These are phyloP conservation scores for Castanea sativa DNA, from an alignment of 306 rosid species.

Conservation along the genomic window DNA sequence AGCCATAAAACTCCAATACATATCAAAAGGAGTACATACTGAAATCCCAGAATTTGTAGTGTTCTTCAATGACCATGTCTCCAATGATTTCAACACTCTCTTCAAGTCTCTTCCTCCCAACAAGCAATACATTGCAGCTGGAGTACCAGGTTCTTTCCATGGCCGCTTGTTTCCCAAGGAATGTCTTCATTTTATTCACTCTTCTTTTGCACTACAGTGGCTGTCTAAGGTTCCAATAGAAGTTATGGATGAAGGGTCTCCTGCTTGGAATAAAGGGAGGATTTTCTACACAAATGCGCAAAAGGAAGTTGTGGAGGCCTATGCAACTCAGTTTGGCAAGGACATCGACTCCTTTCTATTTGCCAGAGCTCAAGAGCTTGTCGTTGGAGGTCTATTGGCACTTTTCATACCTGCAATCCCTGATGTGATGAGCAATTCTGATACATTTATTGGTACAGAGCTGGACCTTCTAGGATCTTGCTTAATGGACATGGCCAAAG, in stretches of 20 bases:
- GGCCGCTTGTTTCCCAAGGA: background rate
- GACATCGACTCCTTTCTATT: constrained; percentile 20
- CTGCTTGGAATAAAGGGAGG: too few relatives aligned
- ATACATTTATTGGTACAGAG: background rate
- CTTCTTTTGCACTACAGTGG: constrained; percentile 25
- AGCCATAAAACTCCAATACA: too few relatives aligned
- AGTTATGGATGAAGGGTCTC: too few relatives aligned
- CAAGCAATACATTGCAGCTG: constrained; percentile 20
- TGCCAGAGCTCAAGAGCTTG: constrained; percentile 33
- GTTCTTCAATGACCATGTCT: too few relatives aligned
- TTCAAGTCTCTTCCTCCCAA: constrained; percentile 20
- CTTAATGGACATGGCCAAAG: constrained; percentile 33
- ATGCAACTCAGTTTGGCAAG: too few relatives aligned
- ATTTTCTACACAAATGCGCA: too few relatives aligned
- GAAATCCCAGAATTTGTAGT: too few relatives aligned
- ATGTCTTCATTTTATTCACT: constrained; percentile 18
- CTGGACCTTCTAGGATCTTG: constrained; percentile 33
- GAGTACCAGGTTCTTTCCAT: constrained; percentile 30
- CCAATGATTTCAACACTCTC: constrained; percentile 1
- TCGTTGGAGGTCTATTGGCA: constrained; percentile 21
- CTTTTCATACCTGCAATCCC: constrained; percentile 17
- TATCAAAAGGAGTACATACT: too few relatives aligned
- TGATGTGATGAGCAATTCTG: background rate
- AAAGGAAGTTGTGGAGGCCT: too few relatives aligned
- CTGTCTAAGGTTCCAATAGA: constrained; percentile 23